Evolutionary conservation across 805 yeast species (phyloP).

Genomic region (Yamadazyma olivae): DNA sequence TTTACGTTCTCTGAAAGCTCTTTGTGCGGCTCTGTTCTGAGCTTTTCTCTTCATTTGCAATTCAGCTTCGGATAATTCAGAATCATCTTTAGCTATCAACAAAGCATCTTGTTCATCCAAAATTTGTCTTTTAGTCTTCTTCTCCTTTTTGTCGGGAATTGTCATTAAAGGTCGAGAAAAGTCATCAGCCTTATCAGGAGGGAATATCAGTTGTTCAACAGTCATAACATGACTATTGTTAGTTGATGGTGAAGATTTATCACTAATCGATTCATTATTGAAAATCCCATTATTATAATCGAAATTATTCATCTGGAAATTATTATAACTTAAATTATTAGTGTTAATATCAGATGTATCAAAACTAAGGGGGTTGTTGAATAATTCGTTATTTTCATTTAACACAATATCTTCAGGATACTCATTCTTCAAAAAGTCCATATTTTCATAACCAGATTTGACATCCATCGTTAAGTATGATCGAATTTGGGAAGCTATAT

Average conservation of each 20-base stretch:
- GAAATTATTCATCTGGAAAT: not conserved
- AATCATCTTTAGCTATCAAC: slow-evolving; percentile 34
- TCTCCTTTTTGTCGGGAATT: not conserved
- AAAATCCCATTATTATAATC: not conserved
- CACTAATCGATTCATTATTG: slow-evolving; percentile 4
- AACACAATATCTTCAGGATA: not conserved
- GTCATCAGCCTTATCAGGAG: not conserved
- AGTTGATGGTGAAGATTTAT: slow-evolving; percentile 13
- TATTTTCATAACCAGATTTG: not conserved
- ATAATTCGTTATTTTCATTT: not conserved
- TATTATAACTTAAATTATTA: not conserved
- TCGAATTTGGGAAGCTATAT: too few species aligned
- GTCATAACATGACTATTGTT: slow-evolving; percentile 6
- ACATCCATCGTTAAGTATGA: too few species aligned
- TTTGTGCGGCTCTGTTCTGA: slow-evolving; percentile 83
- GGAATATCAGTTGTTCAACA: slow-evolving; percentile 2
- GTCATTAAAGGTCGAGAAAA: not conserved
- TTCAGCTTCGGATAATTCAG: slow-evolving; percentile 37
- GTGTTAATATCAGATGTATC: not conserved
- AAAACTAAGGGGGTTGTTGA: too few species aligned
- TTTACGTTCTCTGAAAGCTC: slow-evolving; percentile 82
- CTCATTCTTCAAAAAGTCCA: too few species aligned
- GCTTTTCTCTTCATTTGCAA: slow-evolving; percentile 61
- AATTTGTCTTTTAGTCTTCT: slow-evolving; percentile 21
- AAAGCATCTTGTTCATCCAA: slow-evolving; percentile 36